phyloP scores from a whole-genome alignment of 495 filamentous ascomycete genomes.

The Talaromyces stipitatus region DNA sequence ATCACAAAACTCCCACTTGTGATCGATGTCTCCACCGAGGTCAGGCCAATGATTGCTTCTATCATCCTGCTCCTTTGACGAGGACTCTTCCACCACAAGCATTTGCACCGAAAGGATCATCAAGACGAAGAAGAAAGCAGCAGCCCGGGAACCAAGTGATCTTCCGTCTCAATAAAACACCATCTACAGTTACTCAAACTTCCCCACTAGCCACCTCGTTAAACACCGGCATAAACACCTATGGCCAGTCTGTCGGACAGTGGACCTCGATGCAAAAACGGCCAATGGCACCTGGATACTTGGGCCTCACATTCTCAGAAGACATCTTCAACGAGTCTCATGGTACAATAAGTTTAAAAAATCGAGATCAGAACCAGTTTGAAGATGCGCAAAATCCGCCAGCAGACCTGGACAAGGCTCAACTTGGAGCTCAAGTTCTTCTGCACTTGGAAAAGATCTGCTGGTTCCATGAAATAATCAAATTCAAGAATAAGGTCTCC shows the following conservation, averaged over 20 bases:
- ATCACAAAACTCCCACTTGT: slow-evolving; percentile 29
- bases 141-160: neutral
- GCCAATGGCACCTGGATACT: neutral
- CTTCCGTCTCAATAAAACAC: neutral
- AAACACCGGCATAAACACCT: neutral
- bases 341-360: neutral
- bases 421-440: neutral
- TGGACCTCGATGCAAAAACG: neutral
- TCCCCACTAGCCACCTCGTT: neutral
- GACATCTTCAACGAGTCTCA: neutral
- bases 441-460: neutral
- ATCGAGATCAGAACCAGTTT: neutral
- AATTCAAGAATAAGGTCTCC: neutral
- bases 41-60: slow-evolving; percentile 19
- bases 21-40: slow-evolving; percentile 21
- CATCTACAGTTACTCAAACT: neutral
- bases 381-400: neutral
- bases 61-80: slow-evolving; percentile 35
- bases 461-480: neutral
- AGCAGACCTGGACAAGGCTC: neutral
- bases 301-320: neutral
- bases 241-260: neutral
- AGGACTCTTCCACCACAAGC: neutral
- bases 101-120: neutral
- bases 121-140: neutral